Evolutionary conservation across 192 early-diverging fungal species (phyloP).

Genomic region (Mortierella alpina): DNA sequence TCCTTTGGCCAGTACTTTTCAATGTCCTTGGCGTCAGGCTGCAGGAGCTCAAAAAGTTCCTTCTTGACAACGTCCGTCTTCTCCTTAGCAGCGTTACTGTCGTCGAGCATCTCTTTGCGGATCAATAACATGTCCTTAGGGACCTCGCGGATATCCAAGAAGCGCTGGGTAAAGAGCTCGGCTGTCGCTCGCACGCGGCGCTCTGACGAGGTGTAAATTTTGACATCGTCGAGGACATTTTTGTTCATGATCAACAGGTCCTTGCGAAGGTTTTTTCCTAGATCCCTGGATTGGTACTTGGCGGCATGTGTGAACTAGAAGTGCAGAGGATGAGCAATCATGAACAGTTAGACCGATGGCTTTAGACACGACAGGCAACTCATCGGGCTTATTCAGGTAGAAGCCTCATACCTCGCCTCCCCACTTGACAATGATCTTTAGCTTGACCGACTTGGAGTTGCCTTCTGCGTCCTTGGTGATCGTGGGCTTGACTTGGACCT

Average conservation of each 20-base stretch:
- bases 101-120: slow-evolving; percentile 94
- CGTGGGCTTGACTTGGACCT: slow-evolving; percentile 90
- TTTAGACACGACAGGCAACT: not conserved
- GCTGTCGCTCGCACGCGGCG: slow-evolving; percentile 88
- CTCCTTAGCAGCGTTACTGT: slow-evolving; percentile 94
- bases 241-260: slow-evolving; percentile 91
- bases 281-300: slow-evolving; percentile 86
- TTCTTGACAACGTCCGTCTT: slow-evolving; percentile 90
- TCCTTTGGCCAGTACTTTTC: slow-evolving; percentile 55
- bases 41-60: slow-evolving; percentile 65
- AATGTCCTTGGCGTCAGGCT: slow-evolving; percentile 42
- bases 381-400: not conserved
- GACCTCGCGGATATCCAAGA: slow-evolving; percentile 70
- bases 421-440: slow-evolving; percentile 97
- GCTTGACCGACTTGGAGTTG: slow-evolving; percentile 65
- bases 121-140: slow-evolving; percentile 73
- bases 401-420: slow-evolving; percentile 76
- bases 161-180: slow-evolving; percentile 74
- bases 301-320: slow-evolving; percentile 92
- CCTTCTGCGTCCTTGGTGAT: slow-evolving; percentile 67
- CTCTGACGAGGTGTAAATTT: slow-evolving; percentile 88
- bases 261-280: slow-evolving; percentile 92
- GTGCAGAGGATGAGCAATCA: not conserved
- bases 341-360: not conserved
- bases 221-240: slow-evolving; percentile 87